phyloP scores from a whole-genome alignment of 352 stramenopile genomes.

The Globisporangium megalacanthum region DNA sequence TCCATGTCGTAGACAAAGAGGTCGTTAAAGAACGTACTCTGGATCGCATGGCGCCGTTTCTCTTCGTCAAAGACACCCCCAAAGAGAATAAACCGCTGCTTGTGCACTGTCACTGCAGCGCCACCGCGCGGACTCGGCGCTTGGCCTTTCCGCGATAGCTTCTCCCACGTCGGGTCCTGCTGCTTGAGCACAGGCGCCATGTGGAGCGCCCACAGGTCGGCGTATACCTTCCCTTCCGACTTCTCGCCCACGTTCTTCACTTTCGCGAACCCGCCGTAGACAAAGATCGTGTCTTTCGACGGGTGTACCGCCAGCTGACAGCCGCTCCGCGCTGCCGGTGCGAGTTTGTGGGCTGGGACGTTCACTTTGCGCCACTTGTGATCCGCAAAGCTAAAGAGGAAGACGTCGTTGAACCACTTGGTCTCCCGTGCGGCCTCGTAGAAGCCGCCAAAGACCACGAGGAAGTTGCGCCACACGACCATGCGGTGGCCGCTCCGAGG shows the following conservation, averaged over 20 bases:
- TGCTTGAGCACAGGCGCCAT: constrained; percentile 87
- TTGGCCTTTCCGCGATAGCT: constrained; percentile 86
- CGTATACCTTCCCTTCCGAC: constrained; percentile 93
- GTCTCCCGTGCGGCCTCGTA: constrained; percentile 91
- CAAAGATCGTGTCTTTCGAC: constrained; percentile 88
- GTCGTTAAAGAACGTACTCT: constrained; percentile 96
- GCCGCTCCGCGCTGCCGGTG: constrained; percentile 65
- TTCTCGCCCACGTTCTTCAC: constrained; percentile 90
- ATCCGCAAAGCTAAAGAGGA: constrained; percentile 86
- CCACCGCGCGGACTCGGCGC: constrained; percentile 76
- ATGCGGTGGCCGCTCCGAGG: constrained; percentile 90
- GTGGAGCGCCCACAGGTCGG: constrained; percentile 94
- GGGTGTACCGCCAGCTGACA: constrained; percentile 80
- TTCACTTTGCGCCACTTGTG: constrained; percentile 86
- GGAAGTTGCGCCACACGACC: constrained; percentile 93
- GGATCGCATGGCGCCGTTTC: constrained; percentile 69
- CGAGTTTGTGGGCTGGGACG: constrained; percentile 59
- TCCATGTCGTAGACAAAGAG: constrained; percentile 97
- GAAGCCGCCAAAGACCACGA: constrained; percentile 97
- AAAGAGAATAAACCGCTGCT: constrained; percentile 96
- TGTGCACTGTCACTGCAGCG: constrained; percentile 86
- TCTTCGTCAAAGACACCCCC: constrained; percentile 94
- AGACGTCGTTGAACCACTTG: constrained; percentile 97
- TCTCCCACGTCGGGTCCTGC: constrained; percentile 92
- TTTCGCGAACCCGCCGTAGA: constrained; percentile 96